Percentiles rank a stretch among this genome's conserved stretches.
Evolutionary conservation across 164 flowering plant species (phyloP).

Genomic region (Saururus chinensis): DNA sequence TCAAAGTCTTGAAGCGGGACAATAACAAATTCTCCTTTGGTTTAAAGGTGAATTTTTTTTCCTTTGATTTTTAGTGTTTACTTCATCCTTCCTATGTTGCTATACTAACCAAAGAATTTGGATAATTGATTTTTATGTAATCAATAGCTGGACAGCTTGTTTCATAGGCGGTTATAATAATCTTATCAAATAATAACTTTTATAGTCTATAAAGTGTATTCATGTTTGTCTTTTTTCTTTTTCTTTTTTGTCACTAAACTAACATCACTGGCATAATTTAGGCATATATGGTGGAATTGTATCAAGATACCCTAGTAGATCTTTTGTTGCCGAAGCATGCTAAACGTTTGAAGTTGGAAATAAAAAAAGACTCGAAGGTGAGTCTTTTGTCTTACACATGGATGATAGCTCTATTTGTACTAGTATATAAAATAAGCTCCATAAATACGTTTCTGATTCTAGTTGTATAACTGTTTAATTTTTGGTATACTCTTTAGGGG

Average conservation of each 20-base stretch:
- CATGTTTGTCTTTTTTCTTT: background rate
- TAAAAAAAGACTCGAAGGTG: slow-evolving; percentile 97
- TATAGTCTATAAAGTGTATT: too few relatives aligned
- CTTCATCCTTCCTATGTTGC: background rate
- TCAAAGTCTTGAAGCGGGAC: slow-evolving; percentile 71
- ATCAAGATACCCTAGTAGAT: slow-evolving; percentile 91
- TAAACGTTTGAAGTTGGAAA: slow-evolving; percentile 66
- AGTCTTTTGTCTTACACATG: slow-evolving; percentile 2
- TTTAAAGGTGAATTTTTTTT: slow-evolving; percentile 45
- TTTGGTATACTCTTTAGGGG: slow-evolving; percentile 37
- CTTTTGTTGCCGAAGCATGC: slow-evolving; percentile 69
- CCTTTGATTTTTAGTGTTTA: too few relatives aligned
- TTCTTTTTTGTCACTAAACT: background rate
- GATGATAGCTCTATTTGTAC: slow-evolving; percentile 2
- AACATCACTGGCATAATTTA: too few relatives aligned
- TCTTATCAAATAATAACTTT: too few relatives aligned
- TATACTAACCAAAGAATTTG: too few relatives aligned
- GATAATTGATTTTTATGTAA: too few relatives aligned
- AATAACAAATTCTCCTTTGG: slow-evolving; percentile 74
- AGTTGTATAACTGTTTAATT: background rate
- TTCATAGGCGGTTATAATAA: too few relatives aligned
- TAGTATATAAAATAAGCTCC: background rate
- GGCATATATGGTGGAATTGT: slow-evolving; percentile 94
- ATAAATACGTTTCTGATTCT: background rate
- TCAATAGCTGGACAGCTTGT: too few relatives aligned